phyloP scores from a whole-genome alignment of 164 flowering plant species.

The Annona squamosa region DNA sequence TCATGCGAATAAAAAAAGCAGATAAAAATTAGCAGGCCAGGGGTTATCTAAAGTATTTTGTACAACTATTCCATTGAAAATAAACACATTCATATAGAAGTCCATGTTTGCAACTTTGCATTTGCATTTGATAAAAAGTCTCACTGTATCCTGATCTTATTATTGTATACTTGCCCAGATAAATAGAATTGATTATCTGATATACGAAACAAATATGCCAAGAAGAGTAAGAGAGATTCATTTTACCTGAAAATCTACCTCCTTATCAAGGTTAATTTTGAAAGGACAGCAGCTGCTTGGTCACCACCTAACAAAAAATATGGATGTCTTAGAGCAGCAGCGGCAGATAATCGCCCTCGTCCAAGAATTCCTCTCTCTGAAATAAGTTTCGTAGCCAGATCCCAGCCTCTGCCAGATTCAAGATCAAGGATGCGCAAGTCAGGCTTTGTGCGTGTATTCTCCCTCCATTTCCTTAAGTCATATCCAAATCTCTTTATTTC shows the following conservation, averaged over 20 bases:
- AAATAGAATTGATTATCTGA: not conserved
- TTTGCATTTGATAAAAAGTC: not conserved
- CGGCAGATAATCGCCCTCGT: slow-evolving; percentile 88
- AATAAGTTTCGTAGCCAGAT: slow-evolving; percentile 75
- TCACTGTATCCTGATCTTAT: too few species aligned
- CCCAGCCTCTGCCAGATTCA: slow-evolving; percentile 85
- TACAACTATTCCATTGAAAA: not conserved
- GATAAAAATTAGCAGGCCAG: too few species aligned
- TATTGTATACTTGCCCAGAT: too few species aligned
- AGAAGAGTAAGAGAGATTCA: slow-evolving; percentile 9
- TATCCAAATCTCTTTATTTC: slow-evolving; percentile 59
- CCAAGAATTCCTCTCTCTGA: slow-evolving; percentile 71
- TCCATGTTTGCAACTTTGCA: not conserved
- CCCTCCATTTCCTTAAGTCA: slow-evolving; percentile 82
- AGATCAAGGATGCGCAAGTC: slow-evolving; percentile 63
- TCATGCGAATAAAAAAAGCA: not conserved
- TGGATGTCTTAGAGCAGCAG: slow-evolving; percentile 93
- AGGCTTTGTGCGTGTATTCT: slow-evolving; percentile 61
- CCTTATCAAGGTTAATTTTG: slow-evolving; percentile 63
- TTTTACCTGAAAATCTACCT: slow-evolving; percentile 17
- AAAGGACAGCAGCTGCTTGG: slow-evolving; percentile 86
- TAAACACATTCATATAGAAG: not conserved
- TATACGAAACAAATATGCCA: not conserved
- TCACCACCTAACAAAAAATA: slow-evolving; percentile 92
- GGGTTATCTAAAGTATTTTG: not conserved